Base-by-base conservation (phyloP, 2,329 filamentous ascomycete species). In the Penicillium sp. region DNA sequence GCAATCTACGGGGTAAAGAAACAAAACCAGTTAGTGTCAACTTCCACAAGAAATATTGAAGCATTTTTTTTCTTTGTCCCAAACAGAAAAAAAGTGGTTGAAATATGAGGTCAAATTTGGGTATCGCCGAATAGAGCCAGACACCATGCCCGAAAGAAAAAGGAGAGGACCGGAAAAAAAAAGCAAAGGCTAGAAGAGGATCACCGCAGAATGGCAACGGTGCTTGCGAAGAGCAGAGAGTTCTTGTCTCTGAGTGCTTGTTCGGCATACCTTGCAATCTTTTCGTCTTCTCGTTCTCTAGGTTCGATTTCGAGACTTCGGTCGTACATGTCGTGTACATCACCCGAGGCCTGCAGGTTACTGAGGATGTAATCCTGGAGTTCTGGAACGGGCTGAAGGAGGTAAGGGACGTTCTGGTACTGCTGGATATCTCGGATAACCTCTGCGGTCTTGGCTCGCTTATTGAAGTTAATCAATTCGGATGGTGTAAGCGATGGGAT, bases 261-360 rank as follows among this genome's bases (percentile, higher is more conserved):
- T 63, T 69, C 67, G 63, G 74, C 86, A 72, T 88, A 96, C 93
- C 95, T 96, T 75, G 96, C 94, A 83, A 99, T 98, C 84, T 98
- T 98, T 81, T 99, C 95, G 74, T 99, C 95, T 81, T 99, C 95
- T 71, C 95, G 86, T 81, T 99, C 95, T 71, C 95, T 86, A 63
- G 95, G 95, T 76, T 99, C 95, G 61, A 99, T 88, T 71, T 89
- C 85, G 79, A 99, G 82, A 79, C 92, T 96, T 83, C 93, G 93
- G 78, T 98, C 93, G 81, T 98, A 99, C 95, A 98, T 98, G 82
- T 98, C 94, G 76, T 98, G 93, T 64, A 99, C 95, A 75, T 98
- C 94, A 54, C 92, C 91, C 4, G 95, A 94, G 34, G 89, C 90
- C 79, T 96, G 90, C 90, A 98, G 96, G 76, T 98, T 97, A 75